A percentile compares a stretch with the other conserved stretches of the same genome.
Evolutionary conservation across 169 alveolate genomes (phyloP).

Genomic region (Babesia ovis): DNA sequence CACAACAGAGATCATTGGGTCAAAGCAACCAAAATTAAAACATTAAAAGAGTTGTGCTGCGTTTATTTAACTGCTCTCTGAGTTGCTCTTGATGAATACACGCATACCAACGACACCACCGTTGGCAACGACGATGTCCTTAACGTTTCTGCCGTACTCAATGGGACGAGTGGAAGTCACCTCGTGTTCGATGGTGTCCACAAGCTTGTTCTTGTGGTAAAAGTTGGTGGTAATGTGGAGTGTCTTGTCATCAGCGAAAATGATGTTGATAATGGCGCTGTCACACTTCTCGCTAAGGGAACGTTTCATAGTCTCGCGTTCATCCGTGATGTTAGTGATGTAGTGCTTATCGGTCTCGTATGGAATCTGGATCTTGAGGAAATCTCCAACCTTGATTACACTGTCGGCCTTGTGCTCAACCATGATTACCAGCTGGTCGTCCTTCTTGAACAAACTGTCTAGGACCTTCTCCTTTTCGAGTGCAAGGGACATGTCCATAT

Average conservation of each 20-base stretch:
- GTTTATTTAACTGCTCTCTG: neutral
- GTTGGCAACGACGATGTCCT: constrained; percentile 53
- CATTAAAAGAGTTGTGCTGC: neutral
- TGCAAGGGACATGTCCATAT: neutral
- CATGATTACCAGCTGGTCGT: constrained; percentile 30
- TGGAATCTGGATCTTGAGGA: constrained; percentile 38
- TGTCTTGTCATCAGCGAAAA: constrained; percentile 16
- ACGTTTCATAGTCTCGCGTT: neutral
- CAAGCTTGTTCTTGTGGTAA: neutral
- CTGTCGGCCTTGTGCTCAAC: constrained; percentile 20
- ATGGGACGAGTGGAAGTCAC: neutral
- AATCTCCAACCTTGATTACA: constrained; percentile 42
- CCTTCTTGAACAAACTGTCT: constrained; percentile 6
- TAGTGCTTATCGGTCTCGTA: neutral
- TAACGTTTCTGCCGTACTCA: constrained; percentile 11
- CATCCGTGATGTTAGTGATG: neutral
- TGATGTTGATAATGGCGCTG: constrained; percentile 22
- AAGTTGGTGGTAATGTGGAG: constrained; percentile 32
- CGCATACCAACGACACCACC: constrained; percentile 62
- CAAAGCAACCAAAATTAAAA: constrained; percentile 30
- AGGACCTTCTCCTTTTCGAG: constrained; percentile 25
- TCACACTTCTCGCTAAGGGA: constrained; percentile 6
- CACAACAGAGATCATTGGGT: constrained; percentile 33
- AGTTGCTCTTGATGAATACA: constrained; percentile 13
- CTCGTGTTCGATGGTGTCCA: constrained; percentile 7